A percentile compares a stretch with the other conserved stretches of the same genome.
Conservation (phyloP, 164 flowering plant genomes). For the Santalum album region DNA sequence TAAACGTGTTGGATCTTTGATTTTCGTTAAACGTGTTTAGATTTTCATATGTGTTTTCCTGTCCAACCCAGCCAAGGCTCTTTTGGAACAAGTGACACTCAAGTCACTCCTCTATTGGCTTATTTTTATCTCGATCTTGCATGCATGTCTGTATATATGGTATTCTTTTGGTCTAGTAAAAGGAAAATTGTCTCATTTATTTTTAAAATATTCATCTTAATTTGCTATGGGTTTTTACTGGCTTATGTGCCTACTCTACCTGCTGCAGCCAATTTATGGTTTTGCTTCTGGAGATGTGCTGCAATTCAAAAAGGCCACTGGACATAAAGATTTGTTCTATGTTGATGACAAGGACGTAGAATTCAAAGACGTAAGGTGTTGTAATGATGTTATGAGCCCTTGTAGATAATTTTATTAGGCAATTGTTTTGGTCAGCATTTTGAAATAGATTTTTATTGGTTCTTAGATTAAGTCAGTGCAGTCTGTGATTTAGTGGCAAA, state of each 20-base stretch:
- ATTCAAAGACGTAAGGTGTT: constrained; percentile 64
- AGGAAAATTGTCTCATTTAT: too few relatives aligned
- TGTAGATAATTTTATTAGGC: neutral
- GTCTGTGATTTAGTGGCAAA: too few relatives aligned
- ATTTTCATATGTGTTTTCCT: too few relatives aligned
- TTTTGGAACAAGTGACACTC: too few relatives aligned
- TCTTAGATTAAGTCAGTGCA: too few relatives aligned
- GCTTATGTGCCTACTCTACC: constrained; percentile 10
- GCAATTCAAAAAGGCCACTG: constrained; percentile 78
- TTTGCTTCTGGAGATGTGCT: constrained; percentile 68
- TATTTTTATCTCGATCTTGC: too few relatives aligned
- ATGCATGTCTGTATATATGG: too few relatives aligned
- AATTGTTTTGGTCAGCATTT: neutral
- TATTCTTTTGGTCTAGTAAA: too few relatives aligned
- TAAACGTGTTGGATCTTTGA: too few relatives aligned
- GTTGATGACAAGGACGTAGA: constrained; percentile 87
- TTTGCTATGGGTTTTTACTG: constrained; percentile 5
- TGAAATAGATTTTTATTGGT: neutral
- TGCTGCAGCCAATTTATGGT: constrained; percentile 79
- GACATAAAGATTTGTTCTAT: constrained; percentile 82
- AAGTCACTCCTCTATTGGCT: too few relatives aligned
- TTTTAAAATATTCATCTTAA: neutral
- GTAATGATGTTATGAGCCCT: neutral
- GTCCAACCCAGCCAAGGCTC: too few relatives aligned
- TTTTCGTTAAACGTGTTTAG: too few relatives aligned